Evolutionary conservation across 2,329 filamentous ascomycete genomes (phyloP), one percentile per base, ranked within the genome.

Genomic region (Basipetospora chlamydospora): DNA sequence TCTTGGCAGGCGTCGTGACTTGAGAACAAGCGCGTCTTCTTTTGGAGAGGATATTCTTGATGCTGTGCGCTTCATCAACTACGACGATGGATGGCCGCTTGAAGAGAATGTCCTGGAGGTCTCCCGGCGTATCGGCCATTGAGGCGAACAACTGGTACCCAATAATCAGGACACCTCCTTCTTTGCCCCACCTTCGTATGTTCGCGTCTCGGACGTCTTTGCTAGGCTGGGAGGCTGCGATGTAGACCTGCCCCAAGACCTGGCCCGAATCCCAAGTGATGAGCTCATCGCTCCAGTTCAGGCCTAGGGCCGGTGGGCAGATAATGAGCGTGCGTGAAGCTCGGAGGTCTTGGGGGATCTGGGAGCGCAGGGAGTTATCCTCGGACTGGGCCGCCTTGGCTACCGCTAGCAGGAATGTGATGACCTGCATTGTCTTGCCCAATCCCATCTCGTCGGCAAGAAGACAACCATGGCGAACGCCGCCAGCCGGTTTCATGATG

Each of bases 341-440:
- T 33, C 67, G 70, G 33, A 94, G 59, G 26, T 69, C 60, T 10
- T 63, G 42, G 0, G 87, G 85, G 22, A 95, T 70, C 51, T 92
- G 84, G 0, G 61, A 59, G 3, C 56, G 56, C 5, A 88, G 58
- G 0, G 60, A 53, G 1, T 58, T 53, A 37, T 86, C 69, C 0
- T 52, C 21, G 0, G 80, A 87, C 15, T 52, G 51, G 4, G 73
- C 66, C 3, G 83, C 73, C 45, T 82, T 69, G 4, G 75, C 65
- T 42, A 94, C 70, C 0, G 82, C 77, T 12, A 81, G 68, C 5
- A 95, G 67, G n/a, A 94, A 60, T 1, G 84, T 81, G 41, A 94
- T 84, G 5, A 85, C 73, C 58, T 94, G 86, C 77, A 93, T 85
- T 0, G 86, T 92, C 59, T 94, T 95, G 12, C 86, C 86, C 3